Evolutionary conservation across 2,329 filamentous ascomycete species (phyloP), one percentile per base, ranked within the genome.

Genomic region (Akanthomyces uredinophilus): DNA sequence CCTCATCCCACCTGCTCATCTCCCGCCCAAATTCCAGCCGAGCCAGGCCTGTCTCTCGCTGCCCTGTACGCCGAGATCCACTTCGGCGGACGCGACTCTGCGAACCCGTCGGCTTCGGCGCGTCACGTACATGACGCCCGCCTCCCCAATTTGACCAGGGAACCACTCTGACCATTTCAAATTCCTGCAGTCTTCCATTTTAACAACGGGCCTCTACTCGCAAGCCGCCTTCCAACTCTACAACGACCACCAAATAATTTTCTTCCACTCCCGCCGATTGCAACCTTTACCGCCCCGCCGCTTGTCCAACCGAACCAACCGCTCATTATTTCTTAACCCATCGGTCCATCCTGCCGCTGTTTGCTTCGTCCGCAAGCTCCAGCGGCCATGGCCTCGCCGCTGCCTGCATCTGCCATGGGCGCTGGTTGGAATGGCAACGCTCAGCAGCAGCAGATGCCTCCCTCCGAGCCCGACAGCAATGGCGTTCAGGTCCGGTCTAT

Each of bases 401-500:
- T 73, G 69, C 74, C 74, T 44, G 66, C 65, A 65, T 65, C 71
- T 46, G 66, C 71, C 56, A 66, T 67, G 64, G 69, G 70, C 65
- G 51, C 59, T 18, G 71, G 70, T 62, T 75, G 72, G 72, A 71
- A 70, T 65, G 66, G 64, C 64, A 67, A 69, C 60, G 63, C 66
- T 65, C 70, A 73, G 64, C 64, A 59, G 54, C 71, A 75, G 65
- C 64, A 58, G 53, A 71, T 71, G 71, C 70, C 66, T 65, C 66
- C 68, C 61, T 59, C 67, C 27, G 70, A 73, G 44, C 59, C 66
- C 43, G 79, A 79, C 58, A 79, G 81, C 54, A 70, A 72, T 66
- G 85, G 84, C 65, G 76, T 87, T 63, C 82, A 85, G 71, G 72
- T 83, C 73, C 85, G 83, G 70, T 78, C 81, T 47, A 89, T 91